Evolutionary conservation across 495 filamentous ascomycete genomes (phyloP), one percentile per base, ranked within the genome.

Genomic region (Tuber microsphaerosporum): DNA sequence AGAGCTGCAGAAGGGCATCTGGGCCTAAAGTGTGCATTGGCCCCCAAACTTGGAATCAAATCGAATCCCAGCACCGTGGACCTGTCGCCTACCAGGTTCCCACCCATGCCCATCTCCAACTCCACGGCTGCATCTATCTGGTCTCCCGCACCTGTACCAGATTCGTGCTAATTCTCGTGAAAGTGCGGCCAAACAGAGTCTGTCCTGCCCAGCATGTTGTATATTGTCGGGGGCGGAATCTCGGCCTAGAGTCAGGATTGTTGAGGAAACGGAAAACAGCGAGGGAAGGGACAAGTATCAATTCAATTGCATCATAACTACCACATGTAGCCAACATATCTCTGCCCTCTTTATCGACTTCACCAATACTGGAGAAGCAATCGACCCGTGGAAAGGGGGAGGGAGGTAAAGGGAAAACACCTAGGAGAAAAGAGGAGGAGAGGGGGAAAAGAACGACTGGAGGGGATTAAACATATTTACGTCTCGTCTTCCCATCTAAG

Each of bases 21-120:
- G 14, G 56, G 56, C 56, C 26, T 31, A 34, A 65, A 17, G 56
- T 34, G 26, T 65, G 56, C 56, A 31, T 65, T 65, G 56, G 56
- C 56, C 56, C 56, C 56, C 56, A 65, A 65, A 34, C 26, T 31
- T 72, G 37, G 69, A 45, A 56, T 20, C 72, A 48, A 74, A 75
- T 70, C 41, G 78, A 73, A 70, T 70, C 77, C 77, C 77, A 73
- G 75, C 70, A 79, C 77, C 77, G 77, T 79, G 77, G 77, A 78
- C 75, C 69, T 68, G 77, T 75, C 69, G 51, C 72, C 69, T 75
- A 75, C 77, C 73, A 79, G 77, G 77, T 79, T 77, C 71, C 72
- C 72, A 79, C 76, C 77, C 77, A 79, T 76, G 76, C 76, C 73
- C 73, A 45, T 72, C 70, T 71, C 72, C 72, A 79, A 79, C 73